These are phyloP conservation scores for Termitomyces bulborhizus DNA, from an alignment of 768 basidiomycete species.

Conservation along the genomic window DNA sequence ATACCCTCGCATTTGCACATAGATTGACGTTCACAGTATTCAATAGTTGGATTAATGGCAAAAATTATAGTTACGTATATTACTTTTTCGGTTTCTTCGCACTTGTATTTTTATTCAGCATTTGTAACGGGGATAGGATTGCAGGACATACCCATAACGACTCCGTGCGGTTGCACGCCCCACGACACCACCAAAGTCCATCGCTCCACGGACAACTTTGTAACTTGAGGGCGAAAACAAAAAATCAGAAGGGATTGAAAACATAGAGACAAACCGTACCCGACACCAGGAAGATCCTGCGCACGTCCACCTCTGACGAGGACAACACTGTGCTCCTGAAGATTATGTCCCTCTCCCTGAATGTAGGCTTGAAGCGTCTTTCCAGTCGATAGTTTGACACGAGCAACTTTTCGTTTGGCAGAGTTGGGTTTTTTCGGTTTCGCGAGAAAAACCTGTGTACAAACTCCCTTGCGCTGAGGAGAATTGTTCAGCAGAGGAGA, in stretches of 20 bases:
- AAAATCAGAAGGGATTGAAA: background rate
- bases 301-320: conserved; percentile 92
- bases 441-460: conserved; percentile 69
- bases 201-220: conserved; percentile 88
- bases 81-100: conserved; percentile 88
- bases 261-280: conserved; percentile 41
- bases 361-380: conserved; percentile 91
- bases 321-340: conserved; percentile 97
- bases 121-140: background rate
- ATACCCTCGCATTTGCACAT: conserved; percentile 9
- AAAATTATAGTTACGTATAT: conserved; percentile 15
- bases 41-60: background rate
- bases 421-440: conserved; percentile 99
- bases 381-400: conserved; percentile 88
- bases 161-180: conserved; percentile 77
- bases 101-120: conserved; percentile 19
- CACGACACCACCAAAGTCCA: conserved; percentile 89
- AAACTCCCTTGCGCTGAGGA: conserved; percentile 91
- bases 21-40: background rate
- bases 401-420: conserved; percentile 93
- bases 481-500: conserved; percentile 77
- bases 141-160: conserved; percentile 73
- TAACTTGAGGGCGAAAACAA: conserved; percentile 50
- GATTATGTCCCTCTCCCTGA: conserved; percentile 94
- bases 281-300: conserved; percentile 96